Percentiles rank a stretch among this genome's conserved stretches.
Evolutionary conservation across 768 basidiomycete species (phyloP).

Genomic region (Lanmaoa rubissima): DNA sequence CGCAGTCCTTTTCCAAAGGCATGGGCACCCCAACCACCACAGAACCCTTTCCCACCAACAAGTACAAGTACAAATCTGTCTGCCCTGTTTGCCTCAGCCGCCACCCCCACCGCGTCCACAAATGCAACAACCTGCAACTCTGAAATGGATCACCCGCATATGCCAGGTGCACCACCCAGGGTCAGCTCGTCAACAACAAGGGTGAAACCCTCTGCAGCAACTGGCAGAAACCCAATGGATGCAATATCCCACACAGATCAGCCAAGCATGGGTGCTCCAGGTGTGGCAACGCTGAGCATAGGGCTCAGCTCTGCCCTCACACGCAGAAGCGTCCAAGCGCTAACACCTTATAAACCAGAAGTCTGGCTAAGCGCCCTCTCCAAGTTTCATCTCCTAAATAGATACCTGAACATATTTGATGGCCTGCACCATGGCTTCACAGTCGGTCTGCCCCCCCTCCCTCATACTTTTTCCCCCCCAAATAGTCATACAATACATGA

Average conservation of each 20-base stretch:
- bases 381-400: not conserved
- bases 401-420: not conserved
- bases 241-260: not conserved
- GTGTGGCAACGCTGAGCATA: not conserved
- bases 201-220: fast-evolving
- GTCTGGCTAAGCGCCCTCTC: not conserved
- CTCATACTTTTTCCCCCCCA: fast-evolving
- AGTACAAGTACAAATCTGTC: no score
- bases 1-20: no score
- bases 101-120: not conserved
- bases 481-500: not conserved
- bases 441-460: not conserved
- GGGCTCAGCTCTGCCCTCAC: not conserved
- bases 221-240: not conserved
- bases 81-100: not conserved
- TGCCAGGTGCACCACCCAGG: no score
- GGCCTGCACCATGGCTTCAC: not conserved
- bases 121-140: not conserved
- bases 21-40: no score
- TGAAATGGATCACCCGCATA: no score
- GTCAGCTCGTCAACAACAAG: not conserved
- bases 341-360: not conserved
- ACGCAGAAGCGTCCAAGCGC: not conserved
- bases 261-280: not conserved
- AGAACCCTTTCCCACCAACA: no score